These are phyloP conservation scores for Fusarium ramigenum DNA, from an alignment of 2,329 filamentous ascomycete species.

Conservation along the genomic window DNA sequence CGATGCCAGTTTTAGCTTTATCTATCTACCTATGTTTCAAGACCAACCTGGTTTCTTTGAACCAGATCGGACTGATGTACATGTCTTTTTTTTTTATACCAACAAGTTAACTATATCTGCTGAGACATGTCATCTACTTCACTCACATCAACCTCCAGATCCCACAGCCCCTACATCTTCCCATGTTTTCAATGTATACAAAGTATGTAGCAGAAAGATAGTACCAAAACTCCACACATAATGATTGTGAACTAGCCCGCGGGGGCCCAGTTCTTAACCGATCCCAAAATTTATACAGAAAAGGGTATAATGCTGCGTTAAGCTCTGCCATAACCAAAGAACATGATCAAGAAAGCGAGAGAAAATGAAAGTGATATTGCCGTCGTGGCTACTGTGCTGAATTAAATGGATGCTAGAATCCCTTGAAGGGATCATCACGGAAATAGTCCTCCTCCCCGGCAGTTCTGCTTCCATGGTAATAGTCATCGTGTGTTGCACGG, in stretches of 20 bases:
- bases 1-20: conserved; percentile 8
- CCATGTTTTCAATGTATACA: conserved; percentile 13
- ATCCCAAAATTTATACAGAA: conserved; percentile 36
- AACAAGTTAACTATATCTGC: background rate
- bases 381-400: conserved; percentile 9
- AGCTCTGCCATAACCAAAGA: conserved; percentile 13
- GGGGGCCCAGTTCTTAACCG: background rate
- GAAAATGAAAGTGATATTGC: conserved; percentile 20
- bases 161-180: background rate
- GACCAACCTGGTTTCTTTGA: background rate
- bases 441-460: conserved; percentile 65
- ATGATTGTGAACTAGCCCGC: conserved; percentile 13
- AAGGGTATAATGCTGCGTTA: conserved; percentile 37
- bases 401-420: conserved; percentile 58
- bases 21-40: conserved; percentile 6
- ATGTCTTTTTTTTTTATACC: background rate
- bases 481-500: conserved; percentile 57
- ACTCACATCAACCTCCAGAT: background rate
- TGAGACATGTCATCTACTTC: background rate
- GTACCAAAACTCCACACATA: conserved; percentile 29
- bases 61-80: background rate
- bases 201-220: background rate
- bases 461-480: conserved; percentile 57
- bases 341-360: conserved; percentile 23
- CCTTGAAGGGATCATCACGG: conserved; percentile 69